Evolutionary conservation across 345 rosid genomes (phyloP).

Genomic region (Microcos paniculata): DNA sequence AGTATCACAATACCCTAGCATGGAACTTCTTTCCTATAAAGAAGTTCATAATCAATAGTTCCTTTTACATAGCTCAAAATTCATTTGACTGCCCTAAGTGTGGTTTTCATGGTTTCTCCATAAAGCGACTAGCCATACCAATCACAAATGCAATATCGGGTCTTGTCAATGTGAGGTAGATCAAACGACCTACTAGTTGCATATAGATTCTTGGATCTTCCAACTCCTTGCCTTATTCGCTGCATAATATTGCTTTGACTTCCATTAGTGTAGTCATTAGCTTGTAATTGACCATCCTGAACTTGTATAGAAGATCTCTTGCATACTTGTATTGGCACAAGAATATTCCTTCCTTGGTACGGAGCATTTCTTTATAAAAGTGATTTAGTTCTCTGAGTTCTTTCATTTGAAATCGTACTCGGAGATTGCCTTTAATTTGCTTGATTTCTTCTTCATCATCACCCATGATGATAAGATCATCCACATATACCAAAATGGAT

Average conservation of each 20-base stretch:
- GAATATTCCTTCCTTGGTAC: too few relatives aligned
- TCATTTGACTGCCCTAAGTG: neutral
- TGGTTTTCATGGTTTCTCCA: neutral
- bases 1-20: neutral
- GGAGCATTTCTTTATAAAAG: neutral
- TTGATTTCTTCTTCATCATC: neutral
- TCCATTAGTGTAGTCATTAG: neutral
- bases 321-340: too few relatives aligned
- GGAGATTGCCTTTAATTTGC: neutral
- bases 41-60: neutral
- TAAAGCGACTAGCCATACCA: neutral
- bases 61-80: neutral
- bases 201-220: neutral
- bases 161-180: neutral
- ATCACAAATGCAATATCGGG: neutral
- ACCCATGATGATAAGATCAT: constrained; percentile 6
- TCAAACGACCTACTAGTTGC: neutral
- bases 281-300: neutral
- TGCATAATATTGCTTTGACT: neutral
- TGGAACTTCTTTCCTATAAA: neutral
- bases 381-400: neutral
- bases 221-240: neutral
- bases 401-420: neutral
- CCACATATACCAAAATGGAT: neutral
- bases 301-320: neutral